These are phyloP conservation scores for Vitis labrusca DNA, from an alignment of 164 flowering plant species.

Conservation along the genomic window DNA sequence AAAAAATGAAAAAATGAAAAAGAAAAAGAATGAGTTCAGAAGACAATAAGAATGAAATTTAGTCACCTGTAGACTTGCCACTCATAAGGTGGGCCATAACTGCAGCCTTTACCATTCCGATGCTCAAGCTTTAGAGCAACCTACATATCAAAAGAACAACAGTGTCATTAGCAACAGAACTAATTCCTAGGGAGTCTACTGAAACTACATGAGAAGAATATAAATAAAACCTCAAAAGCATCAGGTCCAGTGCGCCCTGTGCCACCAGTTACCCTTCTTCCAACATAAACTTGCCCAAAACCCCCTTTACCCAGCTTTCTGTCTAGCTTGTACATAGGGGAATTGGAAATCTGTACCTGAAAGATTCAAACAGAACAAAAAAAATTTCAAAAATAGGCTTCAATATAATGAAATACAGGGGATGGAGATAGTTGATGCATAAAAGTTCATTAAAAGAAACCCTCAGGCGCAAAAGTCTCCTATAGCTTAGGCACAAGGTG, in stretches of 20 bases:
- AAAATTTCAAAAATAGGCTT: not conserved
- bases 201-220: not conserved
- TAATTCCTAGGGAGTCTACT: not conserved
- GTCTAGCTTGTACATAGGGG: conserved; percentile 51
- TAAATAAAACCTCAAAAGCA: conserved; percentile 43
- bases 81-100: conserved; percentile 54
- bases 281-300: conserved; percentile 67
- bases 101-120: conserved; percentile 56
- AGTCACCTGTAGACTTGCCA: conserved; percentile 63
- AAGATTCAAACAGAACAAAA: not conserved
- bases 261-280: conserved; percentile 46
- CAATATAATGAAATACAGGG: not conserved
- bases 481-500: no score
- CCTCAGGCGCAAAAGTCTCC: no score
- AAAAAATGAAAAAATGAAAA: not conserved
- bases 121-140: conserved; percentile 65
- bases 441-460: not conserved
- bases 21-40: not conserved
- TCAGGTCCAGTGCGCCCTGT: conserved; percentile 38
- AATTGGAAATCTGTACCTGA: conserved; percentile 53
- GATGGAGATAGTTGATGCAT: not conserved
- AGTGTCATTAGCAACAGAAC: not conserved
- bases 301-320: conserved; percentile 64
- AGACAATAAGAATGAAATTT: not conserved
- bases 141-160: conserved; percentile 19